Base-by-base conservation (phyloP, 2,329 filamentous ascomycete genomes). In the Zasmidium citrigriseum region DNA sequence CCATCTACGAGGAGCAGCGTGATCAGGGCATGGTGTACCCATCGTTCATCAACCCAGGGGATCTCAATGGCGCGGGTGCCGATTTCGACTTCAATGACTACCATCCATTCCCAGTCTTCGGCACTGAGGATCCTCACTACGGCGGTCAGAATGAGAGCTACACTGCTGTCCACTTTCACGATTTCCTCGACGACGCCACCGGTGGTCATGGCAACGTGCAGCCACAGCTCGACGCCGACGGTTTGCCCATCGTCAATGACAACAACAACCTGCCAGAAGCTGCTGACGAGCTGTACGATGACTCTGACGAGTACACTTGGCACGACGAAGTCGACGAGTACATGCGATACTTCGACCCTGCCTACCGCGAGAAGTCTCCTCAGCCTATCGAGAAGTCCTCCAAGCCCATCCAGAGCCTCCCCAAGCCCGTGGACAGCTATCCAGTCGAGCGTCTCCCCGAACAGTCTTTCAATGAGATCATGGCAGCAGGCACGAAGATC, bases 1-100 rank as follows among this genome's bases (percentile, higher is more conserved):
- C 53, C 18, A 2, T 25, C 20, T 50, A 50, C 53, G 53, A 41
- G 14, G 29, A 44, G 16, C 53, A 55, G 53, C 22, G 22, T 11
- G 7, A 12, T n/a, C 24, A 38, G 4, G 48, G 48, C 25, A 41
- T 41, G 34, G 3, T 34, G n/a, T n/a, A 38, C 25, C 25, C 25
- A 10, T 2, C 18, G 11, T 14, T 2, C 25, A 16, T 38, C 5
- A 21, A 51, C 5, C 48, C 48, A n/a, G 38, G 22, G 23, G 23
- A 58, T 46, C 16, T 60, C 23, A 67, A 95, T 46, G 27, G 55
- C 52, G 48, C 22, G 11, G 11, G n/a, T 22, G n/a, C 48, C n/a
- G n/a, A 16, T 20, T 22, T 51, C 22, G 25, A 34, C 23, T 34
- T 51, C 25, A 34, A 51, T 18, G 48, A 41, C 34, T 41, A 16